Evolutionary conservation across 352 stramenopile genomes (phyloP).

Genomic region (Pythium sukuiense): DNA sequence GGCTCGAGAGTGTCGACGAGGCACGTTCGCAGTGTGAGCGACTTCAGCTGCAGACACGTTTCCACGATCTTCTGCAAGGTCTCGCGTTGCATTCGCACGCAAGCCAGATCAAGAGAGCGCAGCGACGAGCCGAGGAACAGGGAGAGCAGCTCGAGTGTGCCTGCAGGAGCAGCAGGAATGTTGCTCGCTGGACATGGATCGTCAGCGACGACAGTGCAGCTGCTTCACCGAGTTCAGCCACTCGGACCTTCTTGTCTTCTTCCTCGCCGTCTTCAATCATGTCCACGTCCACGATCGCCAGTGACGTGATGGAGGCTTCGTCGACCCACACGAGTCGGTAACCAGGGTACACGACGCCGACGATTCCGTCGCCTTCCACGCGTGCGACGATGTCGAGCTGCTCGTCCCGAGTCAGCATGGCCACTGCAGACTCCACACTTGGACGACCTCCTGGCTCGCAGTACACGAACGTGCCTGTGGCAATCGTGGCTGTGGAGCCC

Average conservation of each 20-base stretch:
- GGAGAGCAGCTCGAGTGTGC: neutral
- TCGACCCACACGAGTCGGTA: neutral
- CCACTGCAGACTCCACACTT: neutral
- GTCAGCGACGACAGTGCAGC: neutral
- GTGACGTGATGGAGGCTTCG: neutral
- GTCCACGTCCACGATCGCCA: neutral
- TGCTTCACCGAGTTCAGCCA: neutral
- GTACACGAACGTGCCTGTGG: neutral
- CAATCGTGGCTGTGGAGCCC: neutral
- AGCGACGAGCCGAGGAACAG: neutral
- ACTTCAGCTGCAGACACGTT: neutral
- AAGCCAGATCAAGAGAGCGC: neutral
- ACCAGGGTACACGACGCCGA: neutral
- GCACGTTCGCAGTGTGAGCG: neutral
- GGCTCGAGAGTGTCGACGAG: neutral
- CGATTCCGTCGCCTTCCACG: neutral
- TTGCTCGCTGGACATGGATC: neutral
- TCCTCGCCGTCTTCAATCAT: neutral
- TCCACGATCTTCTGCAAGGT: neutral
- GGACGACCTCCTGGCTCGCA: neutral
- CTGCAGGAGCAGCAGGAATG: too few species aligned
- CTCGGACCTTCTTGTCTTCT: neutral
- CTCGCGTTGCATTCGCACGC: neutral
- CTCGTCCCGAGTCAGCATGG: neutral
- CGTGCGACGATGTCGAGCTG: neutral